Conservation (phyloP, 1,284 basidiomycete genomes). For the Macrocybe sp. region DNA sequence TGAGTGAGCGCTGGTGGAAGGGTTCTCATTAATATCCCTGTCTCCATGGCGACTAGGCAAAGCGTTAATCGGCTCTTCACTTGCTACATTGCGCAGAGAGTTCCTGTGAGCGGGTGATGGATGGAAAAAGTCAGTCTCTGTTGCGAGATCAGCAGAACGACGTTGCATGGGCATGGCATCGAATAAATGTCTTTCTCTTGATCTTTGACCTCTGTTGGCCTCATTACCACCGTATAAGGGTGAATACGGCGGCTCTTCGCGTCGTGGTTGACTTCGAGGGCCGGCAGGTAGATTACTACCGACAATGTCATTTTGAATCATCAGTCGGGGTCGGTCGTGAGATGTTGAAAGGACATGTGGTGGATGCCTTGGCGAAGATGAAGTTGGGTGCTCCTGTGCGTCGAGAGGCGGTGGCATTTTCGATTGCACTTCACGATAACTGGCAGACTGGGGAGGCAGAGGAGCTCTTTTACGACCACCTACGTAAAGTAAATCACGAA, state of each 20-base stretch:
- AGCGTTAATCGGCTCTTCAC: no score
- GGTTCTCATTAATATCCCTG: no score
- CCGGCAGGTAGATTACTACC: background rate
- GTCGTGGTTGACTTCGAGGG: conserved; percentile 5
- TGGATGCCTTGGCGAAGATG: background rate
- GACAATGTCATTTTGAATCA: background rate
- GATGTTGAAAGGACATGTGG: conserved; percentile 2
- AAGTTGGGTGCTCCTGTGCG: conserved; percentile 6
- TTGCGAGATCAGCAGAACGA: no score
- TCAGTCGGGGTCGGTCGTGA: conserved; percentile 4
- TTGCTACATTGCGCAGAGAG: no score
- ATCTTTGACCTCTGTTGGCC: no score
- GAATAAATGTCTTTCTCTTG: no score
- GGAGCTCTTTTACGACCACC: conserved; percentile 24
- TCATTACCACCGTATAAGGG: no score
- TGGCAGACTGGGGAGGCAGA: conserved; percentile 25
- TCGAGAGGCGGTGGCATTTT: conserved; percentile 5
- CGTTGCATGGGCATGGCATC: no score
- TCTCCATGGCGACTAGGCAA: no score
- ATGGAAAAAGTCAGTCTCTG: no score
- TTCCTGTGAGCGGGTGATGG: no score
- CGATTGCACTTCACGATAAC: conserved; percentile 21
- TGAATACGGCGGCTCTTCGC: background rate
- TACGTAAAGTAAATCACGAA: background rate
- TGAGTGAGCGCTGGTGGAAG: no score